Percentiles rank a stretch among this genome's conserved stretches.
Conservation (phyloP, 257 asterid species). For the Plectranthus barbatus region DNA sequence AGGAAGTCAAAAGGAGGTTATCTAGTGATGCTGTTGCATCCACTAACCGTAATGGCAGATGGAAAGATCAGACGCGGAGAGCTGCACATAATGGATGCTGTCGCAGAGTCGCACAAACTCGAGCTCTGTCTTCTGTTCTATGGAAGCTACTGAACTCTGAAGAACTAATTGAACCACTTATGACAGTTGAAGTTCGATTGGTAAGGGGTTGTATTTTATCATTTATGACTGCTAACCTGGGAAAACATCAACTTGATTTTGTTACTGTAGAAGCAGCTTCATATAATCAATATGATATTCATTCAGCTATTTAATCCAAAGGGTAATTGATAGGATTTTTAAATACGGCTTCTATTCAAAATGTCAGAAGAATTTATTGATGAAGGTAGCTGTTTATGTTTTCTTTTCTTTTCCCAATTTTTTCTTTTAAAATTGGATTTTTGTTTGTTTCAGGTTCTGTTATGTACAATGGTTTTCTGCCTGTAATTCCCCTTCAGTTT, state of each 20-base stretch:
- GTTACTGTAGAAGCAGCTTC: conserved; percentile 4
- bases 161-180: conserved; percentile 61
- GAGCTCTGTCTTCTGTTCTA: conserved; percentile 65
- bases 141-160: conserved; percentile 86
- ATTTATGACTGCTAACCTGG: too few species aligned
- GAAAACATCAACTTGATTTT: conserved; percentile 8
- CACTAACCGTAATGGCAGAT: conserved; percentile 76
- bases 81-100: conserved; percentile 98
- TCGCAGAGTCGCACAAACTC: conserved; percentile 81
- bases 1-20: conserved; percentile 90
- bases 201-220: conserved; percentile 36
- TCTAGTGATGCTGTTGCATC: conserved; percentile 79
- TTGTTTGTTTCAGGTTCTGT: conserved; percentile 2
- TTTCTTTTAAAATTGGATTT: neutral
- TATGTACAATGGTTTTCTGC: neutral
- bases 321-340: neutral
- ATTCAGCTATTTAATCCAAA: neutral
- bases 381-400: neutral
- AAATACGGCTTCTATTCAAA: neutral
- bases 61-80: conserved; percentile 90
- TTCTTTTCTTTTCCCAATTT: neutral
- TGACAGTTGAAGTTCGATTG: conserved; percentile 68
- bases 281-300: neutral
- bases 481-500: neutral
- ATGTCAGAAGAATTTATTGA: neutral